These are phyloP conservation scores for Saccharomycopsis olivae DNA, from an alignment of 805 yeast species.

Conservation along the genomic window DNA sequence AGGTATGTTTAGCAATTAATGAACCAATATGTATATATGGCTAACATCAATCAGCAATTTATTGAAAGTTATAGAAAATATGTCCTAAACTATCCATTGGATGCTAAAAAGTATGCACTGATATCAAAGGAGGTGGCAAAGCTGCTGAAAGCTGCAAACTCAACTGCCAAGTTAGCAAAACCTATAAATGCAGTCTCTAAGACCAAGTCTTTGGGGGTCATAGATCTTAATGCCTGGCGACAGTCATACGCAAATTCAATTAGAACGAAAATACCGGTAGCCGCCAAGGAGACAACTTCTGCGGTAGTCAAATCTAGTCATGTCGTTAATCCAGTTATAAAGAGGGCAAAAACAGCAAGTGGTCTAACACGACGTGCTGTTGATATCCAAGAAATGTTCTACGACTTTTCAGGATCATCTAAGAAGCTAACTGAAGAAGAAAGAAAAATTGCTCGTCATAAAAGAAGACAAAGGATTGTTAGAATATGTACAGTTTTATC, in stretches of 20 bases:
- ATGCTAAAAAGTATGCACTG: too few relatives aligned
- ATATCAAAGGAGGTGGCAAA: too few relatives aligned
- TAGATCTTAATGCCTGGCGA: too few relatives aligned
- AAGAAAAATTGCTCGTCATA: not conserved
- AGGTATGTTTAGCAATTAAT: not conserved
- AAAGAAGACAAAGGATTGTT: not conserved
- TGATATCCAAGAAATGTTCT: slow-evolving; percentile 5
- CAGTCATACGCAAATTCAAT: too few relatives aligned
- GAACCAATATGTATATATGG: not conserved
- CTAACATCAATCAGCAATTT: not conserved
- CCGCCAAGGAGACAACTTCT: too few relatives aligned
- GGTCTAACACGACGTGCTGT: slow-evolving; percentile 1
- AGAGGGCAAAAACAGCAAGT: slow-evolving; percentile 2
- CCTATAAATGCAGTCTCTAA: too few relatives aligned
- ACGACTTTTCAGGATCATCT: not conserved
- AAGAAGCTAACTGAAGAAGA: not conserved
- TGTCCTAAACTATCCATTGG: not conserved
- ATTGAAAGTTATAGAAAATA: not conserved
- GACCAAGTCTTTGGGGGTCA: too few relatives aligned
- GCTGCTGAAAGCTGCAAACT: too few relatives aligned
- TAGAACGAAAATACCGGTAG: too few relatives aligned
- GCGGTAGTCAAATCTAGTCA: not conserved
- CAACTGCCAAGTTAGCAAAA: too few relatives aligned
- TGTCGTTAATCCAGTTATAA: slow-evolving; percentile 1
- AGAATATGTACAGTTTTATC: slow-evolving; percentile 4